phyloP scores from a whole-genome alignment of 2,329 filamentous ascomycete genomes.

The Cyphellophora europaea region DNA sequence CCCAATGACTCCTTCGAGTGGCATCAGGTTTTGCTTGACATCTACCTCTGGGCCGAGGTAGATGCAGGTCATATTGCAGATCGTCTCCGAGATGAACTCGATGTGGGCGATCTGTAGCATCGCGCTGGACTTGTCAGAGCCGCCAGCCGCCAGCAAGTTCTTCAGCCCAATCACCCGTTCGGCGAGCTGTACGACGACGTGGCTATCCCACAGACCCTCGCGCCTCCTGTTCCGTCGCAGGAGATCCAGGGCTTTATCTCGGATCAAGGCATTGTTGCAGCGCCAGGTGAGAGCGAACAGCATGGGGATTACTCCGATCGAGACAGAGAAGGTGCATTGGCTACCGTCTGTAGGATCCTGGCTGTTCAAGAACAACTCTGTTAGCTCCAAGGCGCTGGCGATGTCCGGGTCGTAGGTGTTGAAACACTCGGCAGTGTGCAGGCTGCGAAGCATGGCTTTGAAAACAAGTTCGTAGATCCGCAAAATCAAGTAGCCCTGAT shows the following conservation, averaged over 20 bases:
- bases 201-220: conserved; percentile 58
- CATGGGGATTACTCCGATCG: conserved; percentile 55
- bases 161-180: conserved; percentile 8
- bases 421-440: not conserved
- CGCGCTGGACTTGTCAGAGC: too few species aligned
- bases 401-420: not conserved
- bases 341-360: too few species aligned
- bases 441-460: not conserved
- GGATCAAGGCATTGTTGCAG: conserved; percentile 48
- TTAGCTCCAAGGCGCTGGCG: not conserved
- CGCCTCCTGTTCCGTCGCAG: conserved; percentile 50
- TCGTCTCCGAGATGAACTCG: too few species aligned
- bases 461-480: not conserved
- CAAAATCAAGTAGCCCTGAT: not conserved
- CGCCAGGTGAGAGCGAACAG: conserved; percentile 59
- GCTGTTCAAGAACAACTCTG: not conserved
- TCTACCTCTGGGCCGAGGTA: too few species aligned
- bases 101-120: too few species aligned
- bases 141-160: too few species aligned
- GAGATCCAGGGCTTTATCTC: conserved; percentile 53
- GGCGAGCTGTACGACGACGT: conserved; percentile 5
- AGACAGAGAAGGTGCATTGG: conserved; percentile 53
- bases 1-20: too few species aligned
- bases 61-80: too few species aligned
- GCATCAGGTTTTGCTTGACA: too few species aligned